Conservation (phyloP, 2,329 filamentous ascomycete species). For the Microdochium trichocladiopsis region DNA sequence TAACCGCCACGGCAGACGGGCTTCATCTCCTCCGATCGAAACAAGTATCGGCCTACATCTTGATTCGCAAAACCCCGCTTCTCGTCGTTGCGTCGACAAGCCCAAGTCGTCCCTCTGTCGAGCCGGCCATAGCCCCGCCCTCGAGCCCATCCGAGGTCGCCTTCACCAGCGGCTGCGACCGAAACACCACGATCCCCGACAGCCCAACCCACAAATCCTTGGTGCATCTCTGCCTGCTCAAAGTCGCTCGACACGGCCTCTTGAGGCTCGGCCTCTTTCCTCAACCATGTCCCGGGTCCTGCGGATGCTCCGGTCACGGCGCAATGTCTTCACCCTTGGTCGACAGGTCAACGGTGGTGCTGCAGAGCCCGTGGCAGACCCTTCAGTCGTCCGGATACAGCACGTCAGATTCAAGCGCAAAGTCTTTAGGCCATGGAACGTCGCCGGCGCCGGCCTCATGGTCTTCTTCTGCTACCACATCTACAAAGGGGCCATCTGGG, state of each 20-base stretch:
- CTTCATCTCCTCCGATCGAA: no score
- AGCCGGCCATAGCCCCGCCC: no score
- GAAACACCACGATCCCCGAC: no score
- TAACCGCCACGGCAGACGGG: no score
- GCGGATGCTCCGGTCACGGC: conserved; percentile 5
- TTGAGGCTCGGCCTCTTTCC: background rate
- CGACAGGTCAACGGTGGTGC: conserved; percentile 5
- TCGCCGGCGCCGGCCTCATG: conserved; percentile 22
- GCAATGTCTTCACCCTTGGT: conserved; percentile 11
- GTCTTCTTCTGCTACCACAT: conserved; percentile 30
- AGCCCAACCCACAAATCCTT: no score
- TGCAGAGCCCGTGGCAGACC: conserved; percentile 3
- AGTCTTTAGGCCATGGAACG: conserved; percentile 14
- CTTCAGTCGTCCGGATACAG: conserved; percentile 16
- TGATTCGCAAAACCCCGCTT: no score
- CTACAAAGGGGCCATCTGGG: conserved; percentile 38
- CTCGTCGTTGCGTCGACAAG: no score
- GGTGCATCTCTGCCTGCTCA: background rate
- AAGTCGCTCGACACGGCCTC: background rate
- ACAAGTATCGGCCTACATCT: no score
- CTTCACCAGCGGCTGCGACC: no score
- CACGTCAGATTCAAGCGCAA: conserved; percentile 17
- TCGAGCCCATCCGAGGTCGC: no score
- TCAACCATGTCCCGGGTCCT: background rate
- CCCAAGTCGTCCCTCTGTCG: no score